Evolutionary conservation across 1,284 basidiomycete species (phyloP).

Genomic region (Moniliella sp.): DNA sequence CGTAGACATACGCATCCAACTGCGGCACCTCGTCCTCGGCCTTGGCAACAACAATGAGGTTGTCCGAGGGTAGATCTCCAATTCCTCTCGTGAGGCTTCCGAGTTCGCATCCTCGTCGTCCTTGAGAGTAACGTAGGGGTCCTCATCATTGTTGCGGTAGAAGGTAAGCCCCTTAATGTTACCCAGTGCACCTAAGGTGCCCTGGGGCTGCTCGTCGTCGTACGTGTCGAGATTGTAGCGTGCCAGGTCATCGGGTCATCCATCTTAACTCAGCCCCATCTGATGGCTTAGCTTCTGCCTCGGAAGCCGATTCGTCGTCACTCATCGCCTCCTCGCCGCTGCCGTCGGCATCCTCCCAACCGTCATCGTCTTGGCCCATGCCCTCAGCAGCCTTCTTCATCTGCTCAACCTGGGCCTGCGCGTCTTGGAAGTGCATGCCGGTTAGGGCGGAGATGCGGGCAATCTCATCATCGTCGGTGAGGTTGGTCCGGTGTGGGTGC

Average conservation of each 20-base stretch:
- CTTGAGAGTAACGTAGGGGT: slow-evolving; percentile 90
- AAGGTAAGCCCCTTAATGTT: slow-evolving; percentile 86
- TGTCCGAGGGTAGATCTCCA: slow-evolving; percentile 78
- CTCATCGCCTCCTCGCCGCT: slow-evolving; percentile 9
- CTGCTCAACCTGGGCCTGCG: slow-evolving; percentile 54
- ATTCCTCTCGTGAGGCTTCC: slow-evolving; percentile 58
- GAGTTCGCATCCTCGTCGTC: slow-evolving; percentile 47
- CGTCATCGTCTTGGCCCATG: slow-evolving; percentile 10
- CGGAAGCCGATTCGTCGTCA: slow-evolving; percentile 39
- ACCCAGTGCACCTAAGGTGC: slow-evolving; percentile 60
- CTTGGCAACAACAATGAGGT: slow-evolving; percentile 74
- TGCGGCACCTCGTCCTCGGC: slow-evolving; percentile 92
- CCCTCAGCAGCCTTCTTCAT: slow-evolving; percentile 16
- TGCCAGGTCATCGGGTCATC: slow-evolving; percentile 52
- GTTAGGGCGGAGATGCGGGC: slow-evolving; percentile 72
- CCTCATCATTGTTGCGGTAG: slow-evolving; percentile 73
- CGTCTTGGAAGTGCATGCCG: slow-evolving; percentile 66
- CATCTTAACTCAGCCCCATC: slow-evolving; percentile 38
- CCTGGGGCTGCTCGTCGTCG: slow-evolving; percentile 51
- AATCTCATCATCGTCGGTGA: slow-evolving; percentile 64
- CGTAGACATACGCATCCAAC: slow-evolving; percentile 44
- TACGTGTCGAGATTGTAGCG: slow-evolving; percentile 84
- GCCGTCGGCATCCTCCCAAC: slow-evolving; percentile 9
- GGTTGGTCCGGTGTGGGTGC: slow-evolving; percentile 65
- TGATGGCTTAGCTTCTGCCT: slow-evolving; percentile 23